Base-by-base conservation (phyloP, 169 alveolate genomes). In the Condylostoma magnum region DNA sequence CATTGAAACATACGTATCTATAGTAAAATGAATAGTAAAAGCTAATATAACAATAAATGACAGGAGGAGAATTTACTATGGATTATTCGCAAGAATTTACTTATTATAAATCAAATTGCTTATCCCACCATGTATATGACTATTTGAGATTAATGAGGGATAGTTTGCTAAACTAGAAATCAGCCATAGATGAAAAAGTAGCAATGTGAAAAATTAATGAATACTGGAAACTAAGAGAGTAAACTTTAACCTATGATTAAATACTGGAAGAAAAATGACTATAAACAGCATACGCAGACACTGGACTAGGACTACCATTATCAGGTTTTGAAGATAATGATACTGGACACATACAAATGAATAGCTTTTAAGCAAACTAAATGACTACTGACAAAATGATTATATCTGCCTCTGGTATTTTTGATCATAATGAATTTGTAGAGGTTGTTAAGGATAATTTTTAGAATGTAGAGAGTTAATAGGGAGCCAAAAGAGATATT, bases 1-100 rank as follows among this genome's bases (percentile, higher is more conserved):
- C 91, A 6, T 57, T 88, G 18, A 84, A 82, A 57, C 79, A 84
- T 65, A 79, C 90, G 33, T 82, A 72, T 70, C 63, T 82, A 15
- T 82, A 22, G 68, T 77, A 46, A 66, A 76, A 71, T 81, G 80
- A 66, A 80, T 90, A 52, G 76, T 78, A 38, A 87, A 83, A 67
- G 15, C 25, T 18, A 12, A 25, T 25, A 18, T 20, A 20, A 33
- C 22, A 20, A 1, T 47, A 48, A 33, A 30, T 48, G 69, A 20
- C 52, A 15, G 83, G 83, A 30, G 83, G 77, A 3, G 76, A 44
- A 5, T 30, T 65, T 20, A 20, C 22, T 25, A 54, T 65, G 69
- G 15, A 27, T 30, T 66, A 47, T 53, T 60, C 51, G 18, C 77
- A 76, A 15, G 83, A 76, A 47, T 20, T 25, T 31, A 53, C 67